These are phyloP conservation scores for Pleurotus salmoneostramineus DNA, from an alignment of 768 basidiomycete species.

Conservation along the genomic window DNA sequence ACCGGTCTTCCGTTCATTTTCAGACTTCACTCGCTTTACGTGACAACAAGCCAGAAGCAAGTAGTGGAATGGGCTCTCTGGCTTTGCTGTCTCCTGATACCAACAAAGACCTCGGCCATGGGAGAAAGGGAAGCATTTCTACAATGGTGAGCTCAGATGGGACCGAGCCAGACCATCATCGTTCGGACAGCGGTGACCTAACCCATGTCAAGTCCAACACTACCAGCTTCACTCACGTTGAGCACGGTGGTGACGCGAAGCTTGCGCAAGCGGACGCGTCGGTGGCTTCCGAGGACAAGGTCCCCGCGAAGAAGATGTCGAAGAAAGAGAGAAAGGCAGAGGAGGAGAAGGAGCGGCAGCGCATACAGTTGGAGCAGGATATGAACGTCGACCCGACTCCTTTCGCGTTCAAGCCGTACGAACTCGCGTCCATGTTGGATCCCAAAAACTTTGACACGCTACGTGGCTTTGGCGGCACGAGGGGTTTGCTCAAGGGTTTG, in stretches of 20 bases:
- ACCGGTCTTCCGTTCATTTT: conserved; percentile 59
- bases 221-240: conserved; percentile 30
- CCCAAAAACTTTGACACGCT: conserved; percentile 77
- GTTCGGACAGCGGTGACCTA: conserved; percentile 20
- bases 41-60: conserved; percentile 63
- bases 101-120: conserved; percentile 30
- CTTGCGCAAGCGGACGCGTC: conserved; percentile 16
- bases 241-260: conserved; percentile 18
- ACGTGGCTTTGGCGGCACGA: conserved; percentile 64
- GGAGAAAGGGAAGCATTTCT: conserved; percentile 54
- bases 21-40: conserved; percentile 53
- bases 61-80: conserved; percentile 47
- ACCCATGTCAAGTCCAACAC: conserved; percentile 36
- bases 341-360: conserved; percentile 23
- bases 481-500: conserved; percentile 65
- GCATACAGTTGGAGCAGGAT: conserved; percentile 35
- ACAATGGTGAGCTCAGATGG: conserved; percentile 49
- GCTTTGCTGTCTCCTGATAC: conserved; percentile 37
- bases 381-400: conserved; percentile 57
- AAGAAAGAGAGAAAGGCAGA: conserved; percentile 19
- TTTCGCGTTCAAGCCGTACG: conserved; percentile 68
- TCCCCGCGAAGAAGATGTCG: conserved; percentile 21
- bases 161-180: conserved; percentile 44
- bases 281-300: conserved; percentile 13
- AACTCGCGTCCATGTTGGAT: conserved; percentile 84